phyloP scores from a whole-genome alignment of 179 eudicot species.

The Silene vulgaris region DNA sequence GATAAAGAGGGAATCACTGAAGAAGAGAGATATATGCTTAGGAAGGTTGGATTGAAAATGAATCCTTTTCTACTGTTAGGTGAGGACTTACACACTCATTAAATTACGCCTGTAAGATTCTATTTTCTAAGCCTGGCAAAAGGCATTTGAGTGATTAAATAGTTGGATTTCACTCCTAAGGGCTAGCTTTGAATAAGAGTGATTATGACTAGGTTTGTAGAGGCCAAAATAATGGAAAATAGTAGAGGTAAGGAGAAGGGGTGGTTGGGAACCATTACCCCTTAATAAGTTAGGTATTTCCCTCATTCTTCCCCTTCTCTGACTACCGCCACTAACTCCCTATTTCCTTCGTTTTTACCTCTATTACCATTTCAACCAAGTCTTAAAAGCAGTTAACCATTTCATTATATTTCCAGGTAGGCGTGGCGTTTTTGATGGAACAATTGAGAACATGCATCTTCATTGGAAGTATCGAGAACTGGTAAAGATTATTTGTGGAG shows the following conservation, averaged over 20 bases:
- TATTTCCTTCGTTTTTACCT: neutral
- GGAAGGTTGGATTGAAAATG: slow-evolving; percentile 92
- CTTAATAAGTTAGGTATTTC: neutral
- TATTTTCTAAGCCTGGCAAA: neutral
- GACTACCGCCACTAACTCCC: neutral
- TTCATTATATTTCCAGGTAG: slow-evolving; percentile 48
- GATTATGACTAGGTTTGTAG: neutral
- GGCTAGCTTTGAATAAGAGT: neutral
- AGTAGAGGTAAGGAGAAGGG: neutral
- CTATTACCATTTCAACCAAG: neutral
- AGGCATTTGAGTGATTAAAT: neutral
- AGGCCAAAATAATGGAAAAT: neutral
- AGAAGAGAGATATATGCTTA: slow-evolving; percentile 94
- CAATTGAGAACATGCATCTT: slow-evolving; percentile 98
- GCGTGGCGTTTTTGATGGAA: slow-evolving; percentile 96
- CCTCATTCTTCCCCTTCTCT: neutral
- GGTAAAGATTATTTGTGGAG: slow-evolving; percentile 81
- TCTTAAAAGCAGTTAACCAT: neutral
- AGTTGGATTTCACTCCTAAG: neutral
- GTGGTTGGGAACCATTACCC: neutral
- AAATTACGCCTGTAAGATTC: neutral
- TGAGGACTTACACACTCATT: slow-evolving; percentile 34
- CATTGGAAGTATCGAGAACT: slow-evolving; percentile 99
- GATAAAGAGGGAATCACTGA: slow-evolving; percentile 92
- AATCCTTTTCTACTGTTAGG: slow-evolving; percentile 85